Conservation (phyloP, 1,284 basidiomycete genomes). For the Cerrena zonata region DNA sequence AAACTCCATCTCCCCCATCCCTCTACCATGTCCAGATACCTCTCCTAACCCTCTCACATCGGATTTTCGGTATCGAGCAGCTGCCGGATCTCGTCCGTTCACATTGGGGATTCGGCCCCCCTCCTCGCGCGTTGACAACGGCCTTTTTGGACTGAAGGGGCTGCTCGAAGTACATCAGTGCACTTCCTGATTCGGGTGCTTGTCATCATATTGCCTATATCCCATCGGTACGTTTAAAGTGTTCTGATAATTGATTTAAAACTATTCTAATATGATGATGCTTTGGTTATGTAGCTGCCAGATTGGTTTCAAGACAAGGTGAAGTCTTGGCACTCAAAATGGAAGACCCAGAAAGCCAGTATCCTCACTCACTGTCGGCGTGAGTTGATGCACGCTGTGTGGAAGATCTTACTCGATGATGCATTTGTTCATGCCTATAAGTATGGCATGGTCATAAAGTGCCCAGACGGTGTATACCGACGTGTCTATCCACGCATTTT, state of each 20-base stretch:
- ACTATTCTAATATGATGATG: too few relatives aligned
- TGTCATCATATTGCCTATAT: conserved; percentile 27
- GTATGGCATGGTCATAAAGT: conserved; percentile 24
- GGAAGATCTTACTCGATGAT: conserved; percentile 20
- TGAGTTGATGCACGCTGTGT: conserved; percentile 24
- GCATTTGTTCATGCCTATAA: conserved; percentile 21
- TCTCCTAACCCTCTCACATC: too few relatives aligned
- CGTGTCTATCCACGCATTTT: conserved; percentile 17
- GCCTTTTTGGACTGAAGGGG: too few relatives aligned
- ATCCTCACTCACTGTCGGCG: conserved; percentile 18
- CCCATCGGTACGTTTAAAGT: conserved; percentile 17
- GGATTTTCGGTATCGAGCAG: too few relatives aligned
- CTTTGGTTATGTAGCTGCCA: conserved; percentile 8
- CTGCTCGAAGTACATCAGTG: conserved; percentile 23
- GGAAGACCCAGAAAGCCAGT: background rate
- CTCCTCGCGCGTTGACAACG: too few relatives aligned
- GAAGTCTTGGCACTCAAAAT: background rate
- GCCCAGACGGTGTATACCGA: conserved; percentile 13
- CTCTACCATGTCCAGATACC: too few relatives aligned
- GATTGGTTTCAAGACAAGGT: background rate
- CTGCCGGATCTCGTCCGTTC: too few relatives aligned
- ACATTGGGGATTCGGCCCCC: too few relatives aligned
- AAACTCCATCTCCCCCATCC: too few relatives aligned
- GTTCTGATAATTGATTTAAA: background rate
- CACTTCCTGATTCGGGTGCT: conserved; percentile 12